Evolutionary conservation across 2,329 filamentous ascomycete genomes (phyloP), one percentile per base, ranked within the genome.

Genomic region (Fusarium siculi): DNA sequence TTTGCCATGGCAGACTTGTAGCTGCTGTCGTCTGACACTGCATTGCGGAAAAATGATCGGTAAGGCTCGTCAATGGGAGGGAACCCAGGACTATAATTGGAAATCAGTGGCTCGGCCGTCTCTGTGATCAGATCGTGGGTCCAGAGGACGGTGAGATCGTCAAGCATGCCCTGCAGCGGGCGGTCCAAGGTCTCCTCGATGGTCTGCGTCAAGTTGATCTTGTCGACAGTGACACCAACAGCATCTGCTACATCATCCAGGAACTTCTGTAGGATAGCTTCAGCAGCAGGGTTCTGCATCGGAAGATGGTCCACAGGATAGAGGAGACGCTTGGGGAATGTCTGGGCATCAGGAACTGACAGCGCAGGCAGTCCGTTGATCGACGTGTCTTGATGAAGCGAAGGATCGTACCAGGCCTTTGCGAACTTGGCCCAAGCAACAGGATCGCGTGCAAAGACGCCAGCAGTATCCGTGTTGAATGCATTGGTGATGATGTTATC

Each of bases 1-100:
- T 39, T 53, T n/a, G 9, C 32, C 34, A 53, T 53, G 7, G 50
- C 23, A 7, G 50, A 53, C 50, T 53, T 28, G 14, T 53, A 53
- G 23, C 34, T 53, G 1, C 7, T 14, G 4, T 53, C 19, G 4
- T 53, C 50, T 4, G 9, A 19, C 4, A 28, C 19, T 28, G 34
- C 50, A 39, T 28, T 28, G 15, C 23, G 34, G 19, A 39, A 53
- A 19, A 28, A 39, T 18, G 34, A 53, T 2, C 34, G 23, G 2
- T 53, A 53, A n/a, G 34, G 34, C 14, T 53, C 34, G 9, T 53
- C 19, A 2, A 53, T 53, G 1, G 50, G 34, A 4, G 34, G 50
- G 2, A 53, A 53, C 0, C 50, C 50, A 0, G 50, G 34, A 4
- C 23, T 39, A 12, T 53, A 39, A 14, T 12, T 53, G 19, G 34